A percentile compares a stretch with the other conserved stretches of the same genome.
phyloP scores from a whole-genome alignment of 2,329 filamentous ascomycete genomes.

The Venturia oleaginea region DNA sequence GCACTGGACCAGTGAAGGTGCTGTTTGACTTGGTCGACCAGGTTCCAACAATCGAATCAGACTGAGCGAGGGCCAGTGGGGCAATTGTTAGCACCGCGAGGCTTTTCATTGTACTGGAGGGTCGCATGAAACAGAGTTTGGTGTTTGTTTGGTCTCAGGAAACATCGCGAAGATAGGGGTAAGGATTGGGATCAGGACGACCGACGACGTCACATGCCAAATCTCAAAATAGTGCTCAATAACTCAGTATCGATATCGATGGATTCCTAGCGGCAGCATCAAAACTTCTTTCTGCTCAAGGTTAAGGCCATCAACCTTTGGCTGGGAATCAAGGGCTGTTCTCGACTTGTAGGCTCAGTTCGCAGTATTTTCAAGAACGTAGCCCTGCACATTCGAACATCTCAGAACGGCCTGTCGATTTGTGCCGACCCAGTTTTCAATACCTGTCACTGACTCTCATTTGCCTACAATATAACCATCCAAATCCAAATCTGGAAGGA shows the following conservation, averaged over 20 bases:
- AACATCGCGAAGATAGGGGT: background rate
- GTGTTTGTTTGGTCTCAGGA: background rate
- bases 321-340: background rate
- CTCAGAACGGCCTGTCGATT: background rate
- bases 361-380: background rate
- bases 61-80: conserved; percentile 1
- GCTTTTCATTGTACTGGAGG: conserved; percentile 18
- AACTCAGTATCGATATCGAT: too few species aligned
- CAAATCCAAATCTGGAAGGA: background rate
- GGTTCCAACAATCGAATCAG: conserved; percentile 50
- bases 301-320: background rate
- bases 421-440: background rate
- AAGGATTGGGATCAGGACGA: background rate
- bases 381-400: background rate
- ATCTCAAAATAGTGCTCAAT: too few species aligned
- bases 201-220: background rate
- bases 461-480: background rate
- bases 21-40: conserved; percentile 64
- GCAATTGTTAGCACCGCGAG: conserved; percentile 19
- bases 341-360: background rate
- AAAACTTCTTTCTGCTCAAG: background rate
- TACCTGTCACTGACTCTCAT: background rate
- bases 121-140: conserved; percentile 15
- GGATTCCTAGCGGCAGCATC: background rate
- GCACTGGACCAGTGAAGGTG: conserved; percentile 60